Evolutionary conservation across 306 rosid genomes (phyloP).

Genomic region (Dalbergia cochinchinensis): DNA sequence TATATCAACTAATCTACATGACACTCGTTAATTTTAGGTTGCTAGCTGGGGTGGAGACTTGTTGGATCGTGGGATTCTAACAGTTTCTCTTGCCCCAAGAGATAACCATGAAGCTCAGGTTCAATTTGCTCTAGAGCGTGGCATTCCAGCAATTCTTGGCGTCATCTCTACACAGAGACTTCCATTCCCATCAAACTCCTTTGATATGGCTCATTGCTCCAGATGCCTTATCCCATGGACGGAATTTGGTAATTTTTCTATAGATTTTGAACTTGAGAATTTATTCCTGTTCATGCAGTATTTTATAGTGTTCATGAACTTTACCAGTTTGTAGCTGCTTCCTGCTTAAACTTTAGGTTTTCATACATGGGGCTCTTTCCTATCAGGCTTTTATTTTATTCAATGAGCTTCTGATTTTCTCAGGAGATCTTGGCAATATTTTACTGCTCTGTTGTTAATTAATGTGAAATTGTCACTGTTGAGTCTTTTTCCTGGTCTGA

Average conservation of each 20-base stretch:
- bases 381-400: conserved; percentile 9
- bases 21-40: conserved; percentile 61
- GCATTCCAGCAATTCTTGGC: conserved; percentile 98
- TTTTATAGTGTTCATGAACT: conserved; percentile 23
- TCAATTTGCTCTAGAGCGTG: conserved; percentile 98
- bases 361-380: background rate
- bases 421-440: background rate
- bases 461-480: conserved; percentile 7
- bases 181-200: conserved; percentile 95
- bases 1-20: conserved; percentile 30
- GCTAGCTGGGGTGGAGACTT: conserved; percentile 99
- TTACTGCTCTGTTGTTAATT: background rate
- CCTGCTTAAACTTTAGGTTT: conserved; percentile 26
- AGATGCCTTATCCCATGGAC: conserved; percentile 99
- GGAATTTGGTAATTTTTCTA: conserved; percentile 74
- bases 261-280: conserved; percentile 12
- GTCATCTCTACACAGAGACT: conserved; percentile 93
- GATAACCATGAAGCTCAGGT: conserved; percentile 99
- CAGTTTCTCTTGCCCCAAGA: conserved; percentile 97
- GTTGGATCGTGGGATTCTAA: conserved; percentile 88
- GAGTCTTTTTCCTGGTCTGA: background rate
- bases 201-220: conserved; percentile 99
- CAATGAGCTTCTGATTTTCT: conserved; percentile 6
- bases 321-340: conserved; percentile 21
- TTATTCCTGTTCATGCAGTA: conserved; percentile 21